These are phyloP conservation scores for Ophiocordyceps robertsii DNA, from an alignment of 2,329 filamentous ascomycete species.

Conservation along the genomic window DNA sequence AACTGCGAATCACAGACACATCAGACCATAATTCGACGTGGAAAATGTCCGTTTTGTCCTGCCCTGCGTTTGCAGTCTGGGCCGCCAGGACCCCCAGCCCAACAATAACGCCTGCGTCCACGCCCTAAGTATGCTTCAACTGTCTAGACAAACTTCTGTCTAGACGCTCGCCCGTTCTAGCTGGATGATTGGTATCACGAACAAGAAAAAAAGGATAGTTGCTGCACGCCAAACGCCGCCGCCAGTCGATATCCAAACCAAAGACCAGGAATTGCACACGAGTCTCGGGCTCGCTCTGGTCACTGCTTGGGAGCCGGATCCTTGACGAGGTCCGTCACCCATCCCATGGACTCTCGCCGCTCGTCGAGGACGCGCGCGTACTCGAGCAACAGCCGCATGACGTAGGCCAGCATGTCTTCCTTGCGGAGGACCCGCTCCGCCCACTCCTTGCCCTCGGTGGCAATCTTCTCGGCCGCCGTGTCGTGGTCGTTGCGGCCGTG, in stretches of 20 bases:
- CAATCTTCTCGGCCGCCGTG: constrained; percentile 47
- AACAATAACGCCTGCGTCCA: too few relatives aligned
- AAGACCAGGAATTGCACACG: not conserved
- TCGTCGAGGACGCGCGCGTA: constrained; percentile 44
- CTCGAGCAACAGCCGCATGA: constrained; percentile 49
- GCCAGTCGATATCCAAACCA: constrained; percentile 1
- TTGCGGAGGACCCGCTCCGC: constrained; percentile 52
- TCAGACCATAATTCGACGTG: too few relatives aligned
- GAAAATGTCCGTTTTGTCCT: too few relatives aligned
- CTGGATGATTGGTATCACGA: not conserved
- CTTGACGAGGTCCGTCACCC: constrained; percentile 34
- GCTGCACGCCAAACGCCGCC: not conserved
- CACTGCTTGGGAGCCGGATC: constrained; percentile 16
- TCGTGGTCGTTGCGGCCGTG: constrained; percentile 35
- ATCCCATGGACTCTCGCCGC: constrained; percentile 37
- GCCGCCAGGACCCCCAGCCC: too few relatives aligned
- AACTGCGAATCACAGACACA: too few relatives aligned
- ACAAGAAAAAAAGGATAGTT: not conserved
- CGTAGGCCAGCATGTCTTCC: constrained; percentile 65
- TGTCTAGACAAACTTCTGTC: too few relatives aligned
- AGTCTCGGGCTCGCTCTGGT: not conserved
- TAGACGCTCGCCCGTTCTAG: not conserved
- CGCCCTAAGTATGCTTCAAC: too few relatives aligned
- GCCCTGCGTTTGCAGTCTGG: too few relatives aligned
- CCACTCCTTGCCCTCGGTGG: constrained; percentile 52